Evolutionary conservation across 2,329 filamentous ascomycete species (phyloP), one percentile per base, ranked within the genome.

Genomic region (Xylariaceae sp.): DNA sequence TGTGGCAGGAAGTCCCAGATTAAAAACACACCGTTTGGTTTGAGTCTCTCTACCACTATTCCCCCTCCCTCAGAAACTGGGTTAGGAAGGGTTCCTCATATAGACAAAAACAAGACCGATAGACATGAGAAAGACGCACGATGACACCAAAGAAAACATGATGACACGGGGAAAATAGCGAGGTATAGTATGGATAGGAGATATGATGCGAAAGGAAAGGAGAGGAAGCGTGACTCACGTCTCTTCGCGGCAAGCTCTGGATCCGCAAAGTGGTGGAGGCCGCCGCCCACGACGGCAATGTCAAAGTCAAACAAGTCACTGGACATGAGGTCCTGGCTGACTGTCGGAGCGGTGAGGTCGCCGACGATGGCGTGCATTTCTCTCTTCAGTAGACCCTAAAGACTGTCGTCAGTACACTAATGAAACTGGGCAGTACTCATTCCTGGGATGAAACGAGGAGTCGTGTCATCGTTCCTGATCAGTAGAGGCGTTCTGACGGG

Each of bases 301-400:
- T 90, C 84, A 55, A 90, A 88, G 55, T 77, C 68, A 57, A 70
- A 75, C 65, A 84, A 87, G 21, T 78, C 71, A 8, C 73, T 64
- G 34, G 70, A 72, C 27, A 74, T 65, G 45, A 89, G 73, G 15
- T 71, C 63, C 1, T 69, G 70, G 64, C 3, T 68, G 54, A 32
- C 71, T 66, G 7, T 59, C 46, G 2, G 66, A 54, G 40, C 64
- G 19, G 75, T 59, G 5, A 85, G 68, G 54, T 85, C 73, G 32
- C 78, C 81, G 16, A 71, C 62, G 38, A 71, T 62, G 14, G 76
- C 78, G 44, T 59, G 59, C 69, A 82, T 77, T 46, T 78, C 73
- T 4, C 70, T 61, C 1, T 51, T 44, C 2, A 63, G 47, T 15
- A 80, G 61, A 2, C 74, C 76, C 69, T 73, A 43, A 14, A 4